A percentile compares a stretch with the other conserved stretches of the same genome.
Evolutionary conservation across 305 asterid genomes (phyloP).

Genomic region (Fraxinus velutina): DNA sequence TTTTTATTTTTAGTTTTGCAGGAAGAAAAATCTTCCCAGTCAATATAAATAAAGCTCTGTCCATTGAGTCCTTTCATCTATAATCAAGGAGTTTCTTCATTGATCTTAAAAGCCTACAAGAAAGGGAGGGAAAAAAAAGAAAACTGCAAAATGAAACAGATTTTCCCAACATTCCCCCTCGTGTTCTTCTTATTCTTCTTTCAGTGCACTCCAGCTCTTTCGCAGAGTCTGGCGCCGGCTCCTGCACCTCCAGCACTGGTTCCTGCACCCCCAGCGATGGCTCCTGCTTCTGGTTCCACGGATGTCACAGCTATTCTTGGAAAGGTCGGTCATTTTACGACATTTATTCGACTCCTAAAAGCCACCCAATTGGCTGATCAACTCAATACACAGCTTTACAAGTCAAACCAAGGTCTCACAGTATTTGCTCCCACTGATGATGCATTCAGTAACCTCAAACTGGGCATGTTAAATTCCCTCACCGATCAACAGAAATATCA

Average conservation of each 20-base stretch:
- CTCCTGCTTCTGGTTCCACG: conserved; percentile 26
- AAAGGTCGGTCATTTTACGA: conserved; percentile 40
- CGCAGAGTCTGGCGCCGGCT: conserved; percentile 42
- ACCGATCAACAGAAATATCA: conserved; percentile 46
- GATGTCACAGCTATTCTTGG: conserved; percentile 43
- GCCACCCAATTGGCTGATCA: conserved; percentile 39
- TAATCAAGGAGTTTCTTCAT: conserved; percentile 6
- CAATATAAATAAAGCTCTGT: conserved; percentile 19
- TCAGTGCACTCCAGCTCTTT: conserved; percentile 20
- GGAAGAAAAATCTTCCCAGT: background rate
- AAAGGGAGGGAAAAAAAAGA: background rate
- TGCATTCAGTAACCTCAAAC: conserved; percentile 49
- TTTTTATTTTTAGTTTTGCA: background rate
- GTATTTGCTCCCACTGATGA: conserved; percentile 53
- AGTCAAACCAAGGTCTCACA: conserved; percentile 51
- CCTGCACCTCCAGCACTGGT: conserved; percentile 22
- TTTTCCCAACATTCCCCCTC: conserved; percentile 1
- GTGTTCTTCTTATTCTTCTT: conserved; percentile 29
- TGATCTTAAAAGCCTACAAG: background rate
- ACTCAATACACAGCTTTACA: conserved; percentile 42
- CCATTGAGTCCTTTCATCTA: background rate
- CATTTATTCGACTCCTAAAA: conserved; percentile 38
- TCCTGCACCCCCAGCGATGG: background rate
- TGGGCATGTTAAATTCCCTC: conserved; percentile 48
- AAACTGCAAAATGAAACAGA: conserved; percentile 21